Evolutionary conservation across 441 rosid species (phyloP).

Genomic region (Mallotus japonicus): DNA sequence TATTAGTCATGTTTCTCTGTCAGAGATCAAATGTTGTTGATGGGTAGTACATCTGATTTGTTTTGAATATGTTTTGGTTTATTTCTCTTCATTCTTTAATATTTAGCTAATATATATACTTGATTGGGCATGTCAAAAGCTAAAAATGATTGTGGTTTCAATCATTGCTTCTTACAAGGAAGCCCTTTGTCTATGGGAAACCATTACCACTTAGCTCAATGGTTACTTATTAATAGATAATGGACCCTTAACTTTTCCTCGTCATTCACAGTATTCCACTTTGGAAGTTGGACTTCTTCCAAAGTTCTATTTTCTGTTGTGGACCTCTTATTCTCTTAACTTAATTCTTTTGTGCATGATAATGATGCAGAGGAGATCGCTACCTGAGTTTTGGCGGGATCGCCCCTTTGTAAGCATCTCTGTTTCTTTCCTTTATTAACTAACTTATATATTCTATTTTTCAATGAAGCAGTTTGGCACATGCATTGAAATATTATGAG

Average conservation of each 20-base stretch:
- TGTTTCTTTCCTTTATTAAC: background rate
- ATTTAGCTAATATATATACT: background rate
- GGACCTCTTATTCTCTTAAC: conserved; percentile 7
- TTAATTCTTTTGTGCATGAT: conserved; percentile 11
- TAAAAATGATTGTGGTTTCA: conserved; percentile 3
- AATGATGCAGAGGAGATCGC: conserved; percentile 69
- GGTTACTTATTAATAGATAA: background rate
- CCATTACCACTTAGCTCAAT: background rate
- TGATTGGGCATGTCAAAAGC: conserved; percentile 4
- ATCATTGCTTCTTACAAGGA: conserved; percentile 1
- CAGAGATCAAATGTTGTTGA: conserved; percentile 2
- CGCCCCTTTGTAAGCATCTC: conserved; percentile 62
- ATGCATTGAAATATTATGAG: background rate
- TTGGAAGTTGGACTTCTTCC: background rate
- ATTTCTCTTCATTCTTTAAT: background rate
- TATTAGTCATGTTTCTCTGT: background rate
- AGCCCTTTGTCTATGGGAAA: background rate
- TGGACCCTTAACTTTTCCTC: background rate
- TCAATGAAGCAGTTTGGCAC: background rate
- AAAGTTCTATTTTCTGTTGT: conserved; percentile 8
- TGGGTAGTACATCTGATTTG: conserved; percentile 5
- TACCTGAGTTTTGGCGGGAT: conserved; percentile 99
- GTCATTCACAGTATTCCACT: background rate
- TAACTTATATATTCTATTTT: background rate
- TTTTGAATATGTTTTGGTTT: background rate